phyloP scores from a whole-genome alignment of 1,139 yeast genomes.

The Hyphopichia fennica region DNA sequence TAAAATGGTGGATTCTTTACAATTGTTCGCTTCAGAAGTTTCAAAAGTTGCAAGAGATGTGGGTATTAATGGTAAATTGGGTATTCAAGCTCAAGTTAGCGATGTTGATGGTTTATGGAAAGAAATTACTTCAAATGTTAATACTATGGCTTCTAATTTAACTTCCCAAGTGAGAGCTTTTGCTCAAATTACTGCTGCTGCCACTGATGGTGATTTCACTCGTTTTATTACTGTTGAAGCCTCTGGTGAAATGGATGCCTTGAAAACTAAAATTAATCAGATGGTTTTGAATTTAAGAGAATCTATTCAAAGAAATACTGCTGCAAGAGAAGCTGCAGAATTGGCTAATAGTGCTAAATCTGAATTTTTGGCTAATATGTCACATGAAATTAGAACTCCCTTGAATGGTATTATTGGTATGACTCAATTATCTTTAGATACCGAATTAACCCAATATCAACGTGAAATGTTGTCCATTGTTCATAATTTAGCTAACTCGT shows the following conservation, averaged over 20 bases:
- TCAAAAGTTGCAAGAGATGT: conserved; percentile 90
- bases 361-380: conserved; percentile 86
- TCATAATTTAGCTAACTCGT: conserved; percentile 79
- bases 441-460: conserved; percentile 84
- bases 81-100: conserved; percentile 87
- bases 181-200: conserved; percentile 92
- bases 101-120: conserved; percentile 93
- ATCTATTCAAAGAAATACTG: conserved; percentile 86
- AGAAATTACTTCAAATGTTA: conserved; percentile 89
- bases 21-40: conserved; percentile 84
- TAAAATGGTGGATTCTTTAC: conserved; percentile 90
- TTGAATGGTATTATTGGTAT: conserved; percentile 92
- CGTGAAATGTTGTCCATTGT: conserved; percentile 88
- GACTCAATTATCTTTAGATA: conserved; percentile 85
- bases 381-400: conserved; percentile 90
- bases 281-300: conserved; percentile 88
- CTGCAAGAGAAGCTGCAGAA: conserved; percentile 93
- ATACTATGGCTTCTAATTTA: conserved; percentile 88
- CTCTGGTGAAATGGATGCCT: conserved; percentile 90
- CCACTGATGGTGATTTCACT: conserved; percentile 91
- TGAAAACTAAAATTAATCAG: conserved; percentile 86
- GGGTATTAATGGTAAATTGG: conserved; percentile 89
- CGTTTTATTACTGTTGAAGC: conserved; percentile 90
- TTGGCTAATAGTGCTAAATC: conserved; percentile 88
- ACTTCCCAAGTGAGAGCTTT: conserved; percentile 92